Evolutionary conservation across 305 asterid species (phyloP).

Genomic region (Fraxinus platypoda): DNA sequence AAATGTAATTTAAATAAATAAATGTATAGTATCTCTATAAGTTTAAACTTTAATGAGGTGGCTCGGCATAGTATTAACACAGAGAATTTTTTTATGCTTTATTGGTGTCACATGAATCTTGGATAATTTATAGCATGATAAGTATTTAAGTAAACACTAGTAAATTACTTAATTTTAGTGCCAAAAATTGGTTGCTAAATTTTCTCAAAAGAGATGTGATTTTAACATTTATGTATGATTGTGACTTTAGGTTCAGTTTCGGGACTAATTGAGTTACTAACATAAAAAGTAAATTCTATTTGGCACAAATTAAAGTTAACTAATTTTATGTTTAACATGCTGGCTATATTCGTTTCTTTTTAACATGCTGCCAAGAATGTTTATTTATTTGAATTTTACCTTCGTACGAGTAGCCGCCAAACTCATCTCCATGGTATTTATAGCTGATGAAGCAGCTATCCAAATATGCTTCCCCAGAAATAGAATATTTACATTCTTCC

Average conservation of each 20-base stretch:
- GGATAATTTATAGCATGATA: not conserved
- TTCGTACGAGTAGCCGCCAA: slow-evolving; percentile 23
- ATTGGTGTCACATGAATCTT: not conserved
- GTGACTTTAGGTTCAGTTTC: too few relatives aligned
- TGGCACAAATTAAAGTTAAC: too few relatives aligned
- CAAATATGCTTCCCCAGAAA: slow-evolving; percentile 58
- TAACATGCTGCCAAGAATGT: too few relatives aligned
- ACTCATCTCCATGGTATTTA: slow-evolving; percentile 28
- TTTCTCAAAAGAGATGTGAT: too few relatives aligned
- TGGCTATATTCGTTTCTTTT: too few relatives aligned
- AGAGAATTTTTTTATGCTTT: not conserved
- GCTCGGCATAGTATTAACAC: not conserved
- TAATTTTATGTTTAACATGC: too few relatives aligned
- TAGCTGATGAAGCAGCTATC: slow-evolving; percentile 59
- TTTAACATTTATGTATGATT: too few relatives aligned
- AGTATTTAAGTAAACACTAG: not conserved
- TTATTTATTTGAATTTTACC: slow-evolving; percentile 27
- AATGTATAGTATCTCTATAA: not conserved
- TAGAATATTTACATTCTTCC: slow-evolving; percentile 50
- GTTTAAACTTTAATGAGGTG: not conserved
- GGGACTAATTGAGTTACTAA: too few relatives aligned
- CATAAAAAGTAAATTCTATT: too few relatives aligned
- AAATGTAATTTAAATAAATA: too few relatives aligned
- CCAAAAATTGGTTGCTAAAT: too few relatives aligned
- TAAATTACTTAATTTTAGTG: not conserved